Percentiles rank a stretch among this genome's conserved stretches.
phyloP scores from a whole-genome alignment of 345 rosid genomes.

The Linum lewisii region DNA sequence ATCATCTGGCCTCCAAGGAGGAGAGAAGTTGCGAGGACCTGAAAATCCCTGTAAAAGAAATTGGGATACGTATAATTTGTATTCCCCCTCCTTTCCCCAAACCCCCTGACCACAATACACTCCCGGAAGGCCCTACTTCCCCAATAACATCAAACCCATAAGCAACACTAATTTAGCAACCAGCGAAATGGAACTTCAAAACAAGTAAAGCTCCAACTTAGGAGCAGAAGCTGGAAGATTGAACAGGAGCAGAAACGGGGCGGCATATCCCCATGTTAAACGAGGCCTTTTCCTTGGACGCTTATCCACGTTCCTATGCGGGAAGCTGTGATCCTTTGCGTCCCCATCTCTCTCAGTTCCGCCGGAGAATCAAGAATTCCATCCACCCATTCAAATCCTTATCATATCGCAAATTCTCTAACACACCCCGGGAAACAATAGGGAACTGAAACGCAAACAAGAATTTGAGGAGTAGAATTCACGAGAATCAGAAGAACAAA shows the following conservation, averaged over 20 bases:
- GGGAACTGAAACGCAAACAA: no score
- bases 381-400: no score
- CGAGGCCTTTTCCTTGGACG: constrained; percentile 71
- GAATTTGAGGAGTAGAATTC: no score
- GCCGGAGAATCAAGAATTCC: no score
- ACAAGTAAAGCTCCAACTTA: no score
- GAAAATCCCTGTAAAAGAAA: constrained; percentile 32
- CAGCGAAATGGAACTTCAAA: background rate
- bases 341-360: no score
- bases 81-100: constrained; percentile 28
- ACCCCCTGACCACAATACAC: constrained; percentile 49
- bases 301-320: constrained; percentile 44
- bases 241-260: background rate
- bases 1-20: constrained; percentile 82
- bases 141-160: background rate
- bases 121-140: constrained; percentile 39
- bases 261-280: constrained; percentile 57
- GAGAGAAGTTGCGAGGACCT: constrained; percentile 37
- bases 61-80: constrained; percentile 38
- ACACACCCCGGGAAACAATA: no score
- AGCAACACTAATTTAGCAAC: background rate
- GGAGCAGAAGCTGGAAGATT: no score
- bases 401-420: no score
- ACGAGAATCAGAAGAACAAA: no score
- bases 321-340: constrained; percentile 52